Evolutionary conservation across 2,329 filamentous ascomycete species (phyloP).

Genomic region (Aspergillus alliaceus): DNA sequence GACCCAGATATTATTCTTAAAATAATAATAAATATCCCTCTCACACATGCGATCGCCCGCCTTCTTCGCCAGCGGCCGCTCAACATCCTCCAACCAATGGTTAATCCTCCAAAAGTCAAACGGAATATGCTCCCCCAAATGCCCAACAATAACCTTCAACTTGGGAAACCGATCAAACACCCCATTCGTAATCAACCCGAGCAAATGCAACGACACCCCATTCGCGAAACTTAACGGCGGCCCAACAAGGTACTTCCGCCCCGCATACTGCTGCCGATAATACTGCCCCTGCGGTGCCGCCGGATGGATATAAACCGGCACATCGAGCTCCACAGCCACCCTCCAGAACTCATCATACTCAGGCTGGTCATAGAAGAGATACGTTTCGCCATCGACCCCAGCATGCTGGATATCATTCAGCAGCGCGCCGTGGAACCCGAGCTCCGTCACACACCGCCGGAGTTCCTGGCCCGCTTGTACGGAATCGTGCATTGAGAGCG

Average conservation of each 20-base stretch:
- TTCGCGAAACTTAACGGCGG: conserved; percentile 57
- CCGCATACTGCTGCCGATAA: conserved; percentile 54
- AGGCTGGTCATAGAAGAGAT: conserved; percentile 60
- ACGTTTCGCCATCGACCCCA: conserved; percentile 56
- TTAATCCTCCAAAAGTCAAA: conserved; percentile 45
- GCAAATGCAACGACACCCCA: conserved; percentile 54
- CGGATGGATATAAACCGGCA: conserved; percentile 63
- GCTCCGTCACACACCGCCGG: conserved; percentile 48
- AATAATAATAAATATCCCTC: conserved; percentile 37
- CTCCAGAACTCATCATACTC: conserved; percentile 59
- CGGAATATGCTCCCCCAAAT: conserved; percentile 46
- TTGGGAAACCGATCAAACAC: conserved; percentile 46
- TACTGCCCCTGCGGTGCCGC: conserved; percentile 53
- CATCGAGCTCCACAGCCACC: conserved; percentile 55
- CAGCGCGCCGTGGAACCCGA: conserved; percentile 60
- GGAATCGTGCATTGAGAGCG: conserved; percentile 33
- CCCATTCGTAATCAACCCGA: conserved; percentile 48
- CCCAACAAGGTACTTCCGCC: conserved; percentile 58
- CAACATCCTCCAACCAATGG: conserved; percentile 27
- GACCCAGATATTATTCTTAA: conserved; percentile 33
- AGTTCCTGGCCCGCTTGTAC: conserved; percentile 30
- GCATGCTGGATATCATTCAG: conserved; percentile 60
- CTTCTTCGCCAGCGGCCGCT: conserved; percentile 19
- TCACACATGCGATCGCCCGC: conserved; percentile 26
- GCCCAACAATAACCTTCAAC: conserved; percentile 44